Percentiles rank a stretch among this genome's conserved stretches.
Conservation (phyloP, 495 filamentous ascomycete genomes). For the Venustampulla echinocandica region DNA sequence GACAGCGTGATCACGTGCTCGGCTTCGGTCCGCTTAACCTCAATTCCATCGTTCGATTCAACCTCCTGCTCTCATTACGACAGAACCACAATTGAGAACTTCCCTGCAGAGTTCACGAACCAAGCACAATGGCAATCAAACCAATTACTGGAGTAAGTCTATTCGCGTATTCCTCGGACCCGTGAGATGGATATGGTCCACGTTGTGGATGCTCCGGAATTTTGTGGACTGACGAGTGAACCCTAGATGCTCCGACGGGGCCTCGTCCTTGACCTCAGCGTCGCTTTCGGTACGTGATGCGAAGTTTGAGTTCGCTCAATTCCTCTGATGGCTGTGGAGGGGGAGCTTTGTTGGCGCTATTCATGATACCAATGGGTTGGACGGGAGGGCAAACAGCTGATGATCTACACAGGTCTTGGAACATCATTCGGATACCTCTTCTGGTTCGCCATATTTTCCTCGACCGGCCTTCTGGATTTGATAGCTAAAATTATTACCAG, state of each 20-base stretch:
- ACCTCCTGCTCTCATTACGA: constrained; percentile 1
- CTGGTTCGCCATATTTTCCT: constrained; percentile 42
- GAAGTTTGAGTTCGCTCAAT: not conserved
- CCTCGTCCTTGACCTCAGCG: constrained; percentile 71
- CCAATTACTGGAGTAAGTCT: constrained; percentile 48
- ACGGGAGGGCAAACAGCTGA: too few relatives aligned
- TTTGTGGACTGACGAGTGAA: constrained; percentile 27
- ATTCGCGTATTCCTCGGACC: not conserved
- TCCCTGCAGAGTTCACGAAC: constrained; percentile 6
- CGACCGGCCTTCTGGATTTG: not conserved
- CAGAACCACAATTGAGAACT: constrained; percentile 23
- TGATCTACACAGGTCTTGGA: constrained; percentile 57
- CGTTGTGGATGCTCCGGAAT: constrained; percentile 16
- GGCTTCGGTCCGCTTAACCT: not conserved
- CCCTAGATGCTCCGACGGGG: constrained; percentile 61
- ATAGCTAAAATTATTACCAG: constrained; percentile 8
- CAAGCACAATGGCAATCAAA: constrained; percentile 36
- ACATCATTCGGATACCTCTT: constrained; percentile 63
- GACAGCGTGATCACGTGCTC: not conserved
- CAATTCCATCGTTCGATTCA: constrained; percentile 10
- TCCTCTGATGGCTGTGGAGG: not conserved
- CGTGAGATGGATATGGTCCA: not conserved
- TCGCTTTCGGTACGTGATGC: constrained; percentile 56
- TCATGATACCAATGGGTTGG: not conserved
- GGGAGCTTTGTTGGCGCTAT: not conserved